Evolutionary conservation across 2,329 filamentous ascomycete genomes (phyloP).

Genomic region (Fusarium illudens): DNA sequence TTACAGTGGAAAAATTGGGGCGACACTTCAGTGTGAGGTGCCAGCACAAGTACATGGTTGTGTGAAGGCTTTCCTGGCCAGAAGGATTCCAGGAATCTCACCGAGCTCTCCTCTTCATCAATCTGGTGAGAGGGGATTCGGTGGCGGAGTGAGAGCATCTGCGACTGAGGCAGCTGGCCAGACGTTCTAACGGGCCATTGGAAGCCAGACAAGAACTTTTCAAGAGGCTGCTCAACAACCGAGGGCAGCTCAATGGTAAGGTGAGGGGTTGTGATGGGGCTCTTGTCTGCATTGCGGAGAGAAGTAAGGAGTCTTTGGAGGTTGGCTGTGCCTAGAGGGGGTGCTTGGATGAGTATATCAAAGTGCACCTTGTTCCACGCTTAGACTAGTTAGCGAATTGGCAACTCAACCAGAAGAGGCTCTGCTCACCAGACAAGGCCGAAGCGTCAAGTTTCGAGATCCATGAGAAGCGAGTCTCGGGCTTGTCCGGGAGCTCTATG

Average conservation of each 20-base stretch:
- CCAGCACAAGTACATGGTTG: constrained; percentile 85
- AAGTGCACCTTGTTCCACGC: constrained; percentile 82
- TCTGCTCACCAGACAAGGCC: constrained; percentile 67
- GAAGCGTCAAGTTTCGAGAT: constrained; percentile 78
- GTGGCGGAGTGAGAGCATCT: constrained; percentile 74
- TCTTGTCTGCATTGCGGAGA: constrained; percentile 78
- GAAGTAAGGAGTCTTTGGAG: constrained; percentile 81
- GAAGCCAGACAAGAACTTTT: constrained; percentile 69
- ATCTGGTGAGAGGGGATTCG: constrained; percentile 70
- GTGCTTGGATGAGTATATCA: constrained; percentile 85
- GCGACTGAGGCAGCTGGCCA: constrained; percentile 53
- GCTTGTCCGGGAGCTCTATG: constrained; percentile 75
- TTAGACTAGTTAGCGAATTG: constrained; percentile 42
- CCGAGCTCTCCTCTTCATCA: constrained; percentile 74
- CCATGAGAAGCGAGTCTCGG: constrained; percentile 75
- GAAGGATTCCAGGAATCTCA: constrained; percentile 85
- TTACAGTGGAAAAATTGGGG: constrained; percentile 82
- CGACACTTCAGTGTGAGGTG: constrained; percentile 81
- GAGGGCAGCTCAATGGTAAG: constrained; percentile 86
- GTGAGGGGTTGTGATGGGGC: constrained; percentile 72
- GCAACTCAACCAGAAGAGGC: constrained; percentile 23
- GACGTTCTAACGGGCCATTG: constrained; percentile 68
- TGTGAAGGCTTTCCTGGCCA: constrained; percentile 73
- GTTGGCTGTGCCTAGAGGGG: constrained; percentile 74
- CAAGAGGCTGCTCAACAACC: constrained; percentile 70